These are phyloP conservation scores for Phytophthora sp. DNA, from an alignment of 352 stramenopile species.

Conservation along the genomic window DNA sequence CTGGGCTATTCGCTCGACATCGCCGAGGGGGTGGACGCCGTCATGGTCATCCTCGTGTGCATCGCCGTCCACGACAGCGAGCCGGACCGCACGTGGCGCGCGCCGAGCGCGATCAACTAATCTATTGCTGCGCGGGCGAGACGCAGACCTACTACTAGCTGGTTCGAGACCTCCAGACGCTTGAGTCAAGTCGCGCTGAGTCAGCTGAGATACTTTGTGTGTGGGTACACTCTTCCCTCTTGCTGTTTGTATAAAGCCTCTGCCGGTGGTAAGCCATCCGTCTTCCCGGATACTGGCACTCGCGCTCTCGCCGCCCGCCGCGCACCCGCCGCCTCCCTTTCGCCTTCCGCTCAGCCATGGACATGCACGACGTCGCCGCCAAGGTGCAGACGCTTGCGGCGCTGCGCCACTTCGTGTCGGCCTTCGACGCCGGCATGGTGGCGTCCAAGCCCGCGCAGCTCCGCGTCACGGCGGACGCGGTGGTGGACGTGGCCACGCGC, in stretches of 20 bases:
- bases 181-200: background rate
- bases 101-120: constrained; percentile 6
- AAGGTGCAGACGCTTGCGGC: constrained; percentile 42
- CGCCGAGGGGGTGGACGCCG: constrained; percentile 40
- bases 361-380: constrained; percentile 36
- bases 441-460: constrained; percentile 29
- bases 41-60: constrained; percentile 39
- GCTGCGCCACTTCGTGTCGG: constrained; percentile 43
- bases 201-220: background rate
- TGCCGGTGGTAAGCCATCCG: background rate
- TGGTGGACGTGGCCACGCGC: constrained; percentile 25
- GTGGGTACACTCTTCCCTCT: constrained; percentile 7
- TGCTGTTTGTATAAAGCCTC: background rate
- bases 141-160: background rate
- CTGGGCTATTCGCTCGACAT: constrained; percentile 41
- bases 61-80: constrained; percentile 39
- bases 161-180: background rate
- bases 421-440: constrained; percentile 39
- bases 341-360: constrained; percentile 17
- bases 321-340: background rate
- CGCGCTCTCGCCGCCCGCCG: background rate
- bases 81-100: constrained; percentile 13
- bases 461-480: constrained; percentile 23
- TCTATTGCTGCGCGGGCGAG: background rate
- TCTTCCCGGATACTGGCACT: constrained; percentile 4